Base-by-base conservation (phyloP, 345 rosid species). In the Camelina neglecta region DNA sequence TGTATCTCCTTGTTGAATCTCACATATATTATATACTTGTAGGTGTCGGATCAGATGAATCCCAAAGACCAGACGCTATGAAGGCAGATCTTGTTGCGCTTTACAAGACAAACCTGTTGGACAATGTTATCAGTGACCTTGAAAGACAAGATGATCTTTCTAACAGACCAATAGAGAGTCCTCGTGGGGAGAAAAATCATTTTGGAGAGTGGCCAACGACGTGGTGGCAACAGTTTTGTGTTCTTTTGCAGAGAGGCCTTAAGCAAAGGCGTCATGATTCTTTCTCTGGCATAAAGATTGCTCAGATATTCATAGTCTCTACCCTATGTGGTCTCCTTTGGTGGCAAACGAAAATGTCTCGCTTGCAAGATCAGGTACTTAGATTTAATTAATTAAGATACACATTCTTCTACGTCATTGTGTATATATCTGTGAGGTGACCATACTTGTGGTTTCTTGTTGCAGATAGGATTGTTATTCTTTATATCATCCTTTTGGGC, bases 161-260 rank as follows among this genome's bases (percentile, higher is more conserved):
- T 23, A 69, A 45, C 49, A 79, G 78, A 20, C 31, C 72, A 21
- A 24, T 47, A 56, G 80, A 65, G 41, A 56, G 24, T 49, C 51
- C 35, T 60, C 47, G 5, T 67, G 78, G 31, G 41, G 56, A 56
- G 24, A 45, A 44, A 60, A 75, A 48, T 60, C 78, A 85, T 86
- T 76, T 61, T 70, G 76, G 79, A 84, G 83, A 83, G 57, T 93
- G 98, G 98, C 82, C 88, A 24, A 85, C 86, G 8, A 88, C 81
- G 29, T 93, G 98, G 96, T 85, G 89, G 85, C 88, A 93, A 56
- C 96, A 93, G 81, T 91, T 91, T 81, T 78, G 26, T 73, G 95
- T 91, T 47, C 82, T 92, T 50, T 75, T 84, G 35, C 80, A 85
- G 60, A 87, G 98, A 78, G 92, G 97, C 11, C 83, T 94, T 35